A percentile compares a stretch with the other conserved stretches of the same genome.
Conservation (phyloP, 345 rosid species). For the Cardiospermum halicacabum region DNA sequence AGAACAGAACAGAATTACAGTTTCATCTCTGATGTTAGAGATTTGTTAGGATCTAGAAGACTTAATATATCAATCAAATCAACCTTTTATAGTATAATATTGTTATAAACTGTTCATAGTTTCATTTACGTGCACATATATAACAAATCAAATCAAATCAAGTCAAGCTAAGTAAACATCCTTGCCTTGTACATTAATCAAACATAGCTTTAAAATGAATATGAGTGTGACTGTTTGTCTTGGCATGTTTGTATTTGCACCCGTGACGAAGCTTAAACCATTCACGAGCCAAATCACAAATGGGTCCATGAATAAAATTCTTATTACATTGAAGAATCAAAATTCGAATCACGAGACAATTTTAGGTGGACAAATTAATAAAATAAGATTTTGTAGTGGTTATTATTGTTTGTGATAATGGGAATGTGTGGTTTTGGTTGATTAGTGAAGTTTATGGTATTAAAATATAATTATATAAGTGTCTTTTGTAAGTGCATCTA, state of each 20-base stretch:
- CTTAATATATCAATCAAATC: not conserved
- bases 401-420: not conserved
- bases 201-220: too few relatives aligned
- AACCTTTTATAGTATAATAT: not conserved
- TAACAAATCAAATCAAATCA: not conserved
- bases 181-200: too few relatives aligned
- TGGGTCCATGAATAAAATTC: too few relatives aligned
- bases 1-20: not conserved
- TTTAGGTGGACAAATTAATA: not conserved
- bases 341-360: not conserved
- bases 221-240: too few relatives aligned
- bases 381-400: not conserved
- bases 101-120: not conserved
- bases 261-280: constrained; percentile 3
- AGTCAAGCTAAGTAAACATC: too few relatives aligned
- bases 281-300: not conserved
- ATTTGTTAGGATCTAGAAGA: not conserved
- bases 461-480: not conserved
- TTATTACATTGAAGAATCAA: not conserved
- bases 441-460: not conserved
- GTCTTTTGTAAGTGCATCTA: not conserved
- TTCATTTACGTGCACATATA: not conserved
- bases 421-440: too few relatives aligned
- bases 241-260: not conserved
- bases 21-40: not conserved